These are phyloP conservation scores for Zygoascus ofunaensis DNA, from an alignment of 805 yeast genomes.

Conservation along the genomic window DNA sequence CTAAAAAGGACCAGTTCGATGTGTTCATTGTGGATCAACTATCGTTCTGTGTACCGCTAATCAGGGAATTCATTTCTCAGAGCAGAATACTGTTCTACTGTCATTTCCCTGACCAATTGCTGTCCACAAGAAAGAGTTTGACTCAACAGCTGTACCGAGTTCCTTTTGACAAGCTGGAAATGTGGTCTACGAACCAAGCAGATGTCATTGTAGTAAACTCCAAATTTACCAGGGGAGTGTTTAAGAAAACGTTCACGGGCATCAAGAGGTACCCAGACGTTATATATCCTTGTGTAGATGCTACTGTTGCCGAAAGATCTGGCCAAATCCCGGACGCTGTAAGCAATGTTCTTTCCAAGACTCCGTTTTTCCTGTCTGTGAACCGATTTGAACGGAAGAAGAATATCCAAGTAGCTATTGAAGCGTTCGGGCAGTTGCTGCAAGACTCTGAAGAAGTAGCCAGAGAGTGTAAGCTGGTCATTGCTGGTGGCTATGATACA, in stretches of 20 bases:
- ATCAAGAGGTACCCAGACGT: constrained; percentile 40
- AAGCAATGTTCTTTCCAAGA: constrained; percentile 10
- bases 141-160: constrained; percentile 59
- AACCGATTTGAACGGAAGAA: constrained; percentile 88
- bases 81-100: constrained; percentile 75
- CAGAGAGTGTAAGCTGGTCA: constrained; percentile 36
- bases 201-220: constrained; percentile 86
- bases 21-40: constrained; percentile 81
- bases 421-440: constrained; percentile 45
- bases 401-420: constrained; percentile 67
- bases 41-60: constrained; percentile 70
- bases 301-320: constrained; percentile 9
- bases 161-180: constrained; percentile 82
- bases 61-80: constrained; percentile 31
- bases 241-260: constrained; percentile 48
- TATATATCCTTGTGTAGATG: constrained; percentile 72
- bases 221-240: constrained; percentile 65
- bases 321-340: constrained; percentile 9
- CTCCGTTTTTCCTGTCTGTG: constrained; percentile 54
- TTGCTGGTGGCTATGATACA: constrained; percentile 88
- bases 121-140: constrained; percentile 50
- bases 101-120: constrained; percentile 87
- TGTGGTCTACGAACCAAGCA: constrained; percentile 63
- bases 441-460: constrained; percentile 17
- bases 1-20: constrained; percentile 38